These are phyloP conservation scores for Brasilioporus rufonigricans DNA, from an alignment of 768 basidiomycete species.

Conservation along the genomic window DNA sequence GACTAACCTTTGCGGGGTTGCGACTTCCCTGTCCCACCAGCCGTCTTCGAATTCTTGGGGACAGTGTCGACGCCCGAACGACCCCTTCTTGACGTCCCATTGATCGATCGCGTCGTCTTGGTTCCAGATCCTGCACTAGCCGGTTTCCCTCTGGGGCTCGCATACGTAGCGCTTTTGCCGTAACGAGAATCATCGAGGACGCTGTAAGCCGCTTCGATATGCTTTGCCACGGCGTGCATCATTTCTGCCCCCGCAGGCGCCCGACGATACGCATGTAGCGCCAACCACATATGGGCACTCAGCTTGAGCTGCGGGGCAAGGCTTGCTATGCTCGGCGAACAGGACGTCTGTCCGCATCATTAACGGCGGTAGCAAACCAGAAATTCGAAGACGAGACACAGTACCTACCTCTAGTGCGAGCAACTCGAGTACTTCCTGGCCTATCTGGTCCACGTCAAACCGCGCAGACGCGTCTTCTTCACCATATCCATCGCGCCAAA, in stretches of 20 bases:
- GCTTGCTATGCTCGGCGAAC: conserved; percentile 28
- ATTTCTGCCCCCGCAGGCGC: conserved; percentile 39
- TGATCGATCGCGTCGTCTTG: conserved; percentile 5
- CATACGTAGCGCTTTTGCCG: conserved; percentile 13
- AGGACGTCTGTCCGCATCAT: conserved; percentile 24
- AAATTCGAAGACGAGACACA: background rate
- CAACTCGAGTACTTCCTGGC: conserved; percentile 41
- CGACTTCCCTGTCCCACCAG: conserved; percentile 40
- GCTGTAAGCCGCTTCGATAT: conserved; percentile 52
- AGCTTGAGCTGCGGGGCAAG: conserved; percentile 50
- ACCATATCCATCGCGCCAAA: conserved; percentile 24
- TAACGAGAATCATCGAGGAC: conserved; percentile 42
- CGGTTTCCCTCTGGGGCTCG: conserved; percentile 20
- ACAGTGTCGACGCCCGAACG: conserved; percentile 14
- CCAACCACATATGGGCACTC: conserved; percentile 62
- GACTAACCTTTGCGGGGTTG: conserved; percentile 41
- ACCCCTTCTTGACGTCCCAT: conserved; percentile 37
- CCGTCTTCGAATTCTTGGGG: conserved; percentile 5
- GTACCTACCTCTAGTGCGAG: conserved; percentile 41
- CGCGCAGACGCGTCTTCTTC: conserved; percentile 22
- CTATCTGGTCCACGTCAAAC: conserved; percentile 36
- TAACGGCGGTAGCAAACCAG: background rate
- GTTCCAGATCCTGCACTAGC: conserved; percentile 19
- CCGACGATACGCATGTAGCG: conserved; percentile 65
- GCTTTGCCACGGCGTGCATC: conserved; percentile 44